Percentiles rank a stretch among this genome's conserved stretches.
Evolutionary conservation across 2,329 filamentous ascomycete species (phyloP).

Genomic region (Penicillium sp.): DNA sequence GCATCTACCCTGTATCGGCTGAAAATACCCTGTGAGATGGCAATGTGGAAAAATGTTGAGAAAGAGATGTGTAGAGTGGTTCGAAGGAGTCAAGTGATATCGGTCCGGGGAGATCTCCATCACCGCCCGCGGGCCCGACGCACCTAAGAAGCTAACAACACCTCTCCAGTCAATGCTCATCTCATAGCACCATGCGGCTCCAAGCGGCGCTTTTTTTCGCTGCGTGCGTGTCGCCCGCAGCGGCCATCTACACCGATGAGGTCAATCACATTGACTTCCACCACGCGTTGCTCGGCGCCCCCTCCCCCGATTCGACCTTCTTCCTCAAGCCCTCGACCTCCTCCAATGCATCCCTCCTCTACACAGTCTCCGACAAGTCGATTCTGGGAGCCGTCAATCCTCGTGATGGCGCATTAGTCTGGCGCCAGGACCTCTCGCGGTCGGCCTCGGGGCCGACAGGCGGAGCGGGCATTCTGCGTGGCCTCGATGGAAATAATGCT

Average conservation of each 20-base stretch:
- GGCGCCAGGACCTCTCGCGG: constrained; percentile 73
- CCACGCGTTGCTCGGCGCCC: constrained; percentile 80
- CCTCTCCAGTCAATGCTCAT: constrained; percentile 32
- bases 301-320: constrained; percentile 81
- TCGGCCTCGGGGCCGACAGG: constrained; percentile 27
- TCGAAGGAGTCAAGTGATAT: neutral
- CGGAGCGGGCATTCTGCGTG: constrained; percentile 54
- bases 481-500: constrained; percentile 75
- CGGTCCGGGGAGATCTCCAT: constrained; percentile 11
- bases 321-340: constrained; percentile 83
- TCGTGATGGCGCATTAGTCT: constrained; percentile 76
- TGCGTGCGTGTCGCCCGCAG: constrained; percentile 51
- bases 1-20: neutral
- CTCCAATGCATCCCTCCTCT: constrained; percentile 84
- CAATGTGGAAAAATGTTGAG: neutral
- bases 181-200: constrained; percentile 40
- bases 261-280: constrained; percentile 92
- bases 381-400: constrained; percentile 88
- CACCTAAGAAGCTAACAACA: constrained; percentile 10
- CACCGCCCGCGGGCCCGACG: constrained; percentile 20
- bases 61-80: too few species aligned
- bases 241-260: constrained; percentile 83
- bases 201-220: constrained; percentile 40
- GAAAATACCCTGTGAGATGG: neutral
- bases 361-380: constrained; percentile 81